Evolutionary conservation across 208 protist genomes (phyloP), one percentile per base, ranked within the genome.

Genomic region (Porcisia deanei): DNA sequence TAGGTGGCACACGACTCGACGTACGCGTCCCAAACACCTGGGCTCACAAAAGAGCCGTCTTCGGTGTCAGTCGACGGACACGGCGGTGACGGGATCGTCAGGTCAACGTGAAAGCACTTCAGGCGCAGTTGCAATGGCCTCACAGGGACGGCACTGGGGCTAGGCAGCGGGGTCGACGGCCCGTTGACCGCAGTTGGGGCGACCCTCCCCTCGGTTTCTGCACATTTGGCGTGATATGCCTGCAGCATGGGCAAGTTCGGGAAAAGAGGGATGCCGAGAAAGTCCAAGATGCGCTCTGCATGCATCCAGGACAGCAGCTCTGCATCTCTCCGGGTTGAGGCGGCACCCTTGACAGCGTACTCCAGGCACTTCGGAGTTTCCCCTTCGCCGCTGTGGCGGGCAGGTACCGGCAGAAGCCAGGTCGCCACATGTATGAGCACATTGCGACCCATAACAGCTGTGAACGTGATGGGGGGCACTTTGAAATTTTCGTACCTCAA

Each of bases 221-320:
- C 90, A 6, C 87, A 81, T 25, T 82, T 18, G 7, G 83, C 87
- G 83, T 97, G 94, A 63, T 84, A 93, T 2, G 70, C 81, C 77
- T 98, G 94, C 66, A 96, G 74, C 55, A 76, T 70, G 5, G 92
- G 92, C 59, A 98, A 77, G 71, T 97, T 96, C 49, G 86, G 89
- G 79, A 97, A 98, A 45, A 98, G 41, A 52, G 85, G 88, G 8
- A 98, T 79, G 16, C 79, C 87, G 5, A 95, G 58, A 2, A 78
- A 79, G 71, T 97, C 91, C 22, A 98, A 77, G 10, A 87, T 82
- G 12, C 91, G 90, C 77, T 97, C 90, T 63, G 94, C 94, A 73
- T 98, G 94, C 94, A 98, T 97, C 89, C 90, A 98, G 16, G 83
- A 87, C 16, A 97, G 82, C n/a, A 87, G 47, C 25, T 98, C 94